Conservation (phyloP, 2,329 filamentous ascomycete species). For the Epicoccum sorghinum region DNA sequence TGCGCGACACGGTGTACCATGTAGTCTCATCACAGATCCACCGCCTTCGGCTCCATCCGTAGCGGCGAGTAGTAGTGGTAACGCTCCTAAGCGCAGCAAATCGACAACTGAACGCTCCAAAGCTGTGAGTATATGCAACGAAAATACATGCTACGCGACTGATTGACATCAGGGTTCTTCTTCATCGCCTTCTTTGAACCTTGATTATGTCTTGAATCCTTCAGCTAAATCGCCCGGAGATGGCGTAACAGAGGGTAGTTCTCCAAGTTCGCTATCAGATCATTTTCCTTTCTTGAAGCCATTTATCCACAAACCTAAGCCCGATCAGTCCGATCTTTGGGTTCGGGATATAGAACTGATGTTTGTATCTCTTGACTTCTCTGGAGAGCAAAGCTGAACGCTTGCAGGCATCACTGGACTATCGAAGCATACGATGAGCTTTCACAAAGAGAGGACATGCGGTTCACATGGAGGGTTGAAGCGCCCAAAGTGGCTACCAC, state of each 20-base stretch:
- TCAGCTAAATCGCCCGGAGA: conserved; percentile 14
- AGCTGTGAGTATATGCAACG: conserved; percentile 20
- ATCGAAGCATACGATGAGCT: conserved; percentile 33
- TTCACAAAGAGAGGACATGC: conserved; percentile 33
- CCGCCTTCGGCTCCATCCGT: conserved; percentile 20
- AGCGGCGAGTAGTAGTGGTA: conserved; percentile 18
- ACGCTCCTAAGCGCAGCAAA: conserved; percentile 21
- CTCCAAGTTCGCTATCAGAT: conserved; percentile 37
- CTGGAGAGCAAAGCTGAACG: background rate
- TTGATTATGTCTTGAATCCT: conserved; percentile 33
- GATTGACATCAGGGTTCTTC: conserved; percentile 19
- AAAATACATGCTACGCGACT: background rate
- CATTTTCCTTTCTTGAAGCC: conserved; percentile 41
- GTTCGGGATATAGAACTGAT: conserved; percentile 43
- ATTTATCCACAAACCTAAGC: conserved; percentile 33
- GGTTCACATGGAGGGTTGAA: conserved; percentile 41
- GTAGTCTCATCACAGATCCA: conserved; percentile 41
- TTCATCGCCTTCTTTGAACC: conserved; percentile 25
- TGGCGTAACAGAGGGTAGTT: conserved; percentile 29
- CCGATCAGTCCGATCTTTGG: conserved; percentile 36
- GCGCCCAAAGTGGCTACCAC: conserved; percentile 44
- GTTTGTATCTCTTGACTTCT: conserved; percentile 22
- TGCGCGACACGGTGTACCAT: conserved; percentile 44
- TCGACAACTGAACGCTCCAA: conserved; percentile 17
- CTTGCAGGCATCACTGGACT: conserved; percentile 41